Base-by-base conservation (phyloP, 805 yeast genomes). In the Blastobotrys chiropterorum region DNA sequence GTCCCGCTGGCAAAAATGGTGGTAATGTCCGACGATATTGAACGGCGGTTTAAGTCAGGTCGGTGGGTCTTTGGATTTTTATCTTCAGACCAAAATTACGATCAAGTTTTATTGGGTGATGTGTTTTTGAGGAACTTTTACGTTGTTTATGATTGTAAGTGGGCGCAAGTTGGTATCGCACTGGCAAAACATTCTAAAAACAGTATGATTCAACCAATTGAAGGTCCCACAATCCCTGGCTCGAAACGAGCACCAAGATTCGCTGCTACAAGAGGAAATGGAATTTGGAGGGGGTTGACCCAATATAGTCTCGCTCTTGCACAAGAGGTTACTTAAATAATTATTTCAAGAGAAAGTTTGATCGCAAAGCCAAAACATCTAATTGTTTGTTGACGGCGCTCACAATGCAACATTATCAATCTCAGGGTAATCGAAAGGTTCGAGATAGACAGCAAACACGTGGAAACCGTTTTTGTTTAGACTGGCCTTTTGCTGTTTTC, bases 1-100 rank as follows among this genome's bases (percentile, higher is more conserved):
- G 62, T 64, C 2, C 64, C 65, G 2, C 45, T 56, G 3, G 42
- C 50, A 15, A 59, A 60, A 38, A 49, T 64, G 49, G 52, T 63
- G 30, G 48, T 52, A 7, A 22, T 26, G 15, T 49, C 53, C 15
- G 52, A 38, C 7, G 26, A 22, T 8, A 34, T 52, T 14, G 53
- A 53, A 3, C 26, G 21, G n/a, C 54, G 52, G n/a, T 52, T 52
- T 43, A 44, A 45, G 13, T 13, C 44, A 2, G 53, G 50, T 3
- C 47, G 41, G 43, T 21, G 17, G 31, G 48, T 55, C 6, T 53
- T 55, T 30, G 58, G 58, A 3, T 53, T 53, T 48, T 38, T 50
- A 47, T 19, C 50, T 3, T 43, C 50, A 2, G 47, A 50, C 13
- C 22, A 44, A 14, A 47, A 44, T 38, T 13, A 22, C 8, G 22